Evolutionary conservation across 768 basidiomycete species (phyloP), one percentile per base, ranked within the genome.

Genomic region (Hygrophoropsis aurantiaca): DNA sequence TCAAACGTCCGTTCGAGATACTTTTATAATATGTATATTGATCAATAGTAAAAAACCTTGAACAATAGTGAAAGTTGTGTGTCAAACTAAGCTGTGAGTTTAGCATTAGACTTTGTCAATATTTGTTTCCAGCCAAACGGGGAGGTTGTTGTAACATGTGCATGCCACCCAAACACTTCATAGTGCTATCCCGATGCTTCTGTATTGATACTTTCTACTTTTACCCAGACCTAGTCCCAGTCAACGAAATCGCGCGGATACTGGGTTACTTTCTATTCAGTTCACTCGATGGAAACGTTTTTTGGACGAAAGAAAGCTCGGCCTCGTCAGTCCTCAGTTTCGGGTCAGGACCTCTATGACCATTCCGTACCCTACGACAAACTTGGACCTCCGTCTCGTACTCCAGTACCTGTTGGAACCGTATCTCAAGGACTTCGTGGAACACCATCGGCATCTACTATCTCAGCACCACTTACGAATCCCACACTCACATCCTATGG

Each of bases 401-500:
- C 84, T 39, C 86, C 87, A 20, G 57, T 83, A 32, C 66, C 85
- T 32, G 79, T 80, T 40, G 70, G 66, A 19, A 79, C 79, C 7
- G 65, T 78, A 42, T 78, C 73, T 26, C 82, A 84, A 58, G 80
- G 75, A 35, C 63, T 81, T 27, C 73, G 75, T 60, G 78, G 75
- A 42, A 53, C 32, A 38, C 40, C 49, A 1, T 27, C 44, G 9
- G 56, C 55, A 15, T 52, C 67, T 18, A 63, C 54, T 40, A 91
- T 92, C 53, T 90, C 87, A 24, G 90, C 89, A 4, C 89, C 89
- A 7, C 84, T 86, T 57, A 90, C 89, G 20, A 92, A 92, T 58
- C 89, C 89, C 5, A 81, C 82, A 11, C 79, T 91, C 46, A 88
- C 87, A 2, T 50, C 77, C 36, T 73, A 79, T 54, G 90, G 89